Evolutionary conservation across 108 stramenopile species (phyloP).

Genomic region (Seminavis robusta): DNA sequence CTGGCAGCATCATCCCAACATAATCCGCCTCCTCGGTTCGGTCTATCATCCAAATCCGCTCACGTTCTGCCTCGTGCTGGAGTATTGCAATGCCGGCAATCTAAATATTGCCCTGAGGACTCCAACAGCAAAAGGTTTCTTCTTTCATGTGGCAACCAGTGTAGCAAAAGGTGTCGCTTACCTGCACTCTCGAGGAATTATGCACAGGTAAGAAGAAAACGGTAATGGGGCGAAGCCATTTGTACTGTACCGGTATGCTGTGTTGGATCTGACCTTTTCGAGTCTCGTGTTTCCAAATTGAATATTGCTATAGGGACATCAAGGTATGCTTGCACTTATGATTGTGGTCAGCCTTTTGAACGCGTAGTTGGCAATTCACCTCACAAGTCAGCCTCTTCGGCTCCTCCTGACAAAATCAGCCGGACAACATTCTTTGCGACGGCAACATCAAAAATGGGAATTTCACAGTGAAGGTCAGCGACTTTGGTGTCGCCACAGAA

Average conservation of each 20-base stretch:
- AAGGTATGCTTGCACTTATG: too few relatives aligned
- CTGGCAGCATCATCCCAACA: constrained; percentile 76
- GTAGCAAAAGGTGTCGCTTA: constrained; percentile 62
- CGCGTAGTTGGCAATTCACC: too few relatives aligned
- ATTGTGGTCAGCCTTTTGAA: too few relatives aligned
- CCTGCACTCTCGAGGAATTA: constrained; percentile 47
- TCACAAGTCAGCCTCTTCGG: too few relatives aligned
- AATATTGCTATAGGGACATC: too few relatives aligned
- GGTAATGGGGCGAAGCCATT: too few relatives aligned
- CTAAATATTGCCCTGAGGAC: constrained; percentile 35
- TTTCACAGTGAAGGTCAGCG: constrained; percentile 61
- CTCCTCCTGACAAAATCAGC: too few relatives aligned
- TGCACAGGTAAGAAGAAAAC: too few relatives aligned
- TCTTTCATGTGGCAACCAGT: constrained; percentile 43
- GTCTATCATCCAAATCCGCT: constrained; percentile 58
- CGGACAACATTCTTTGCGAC: constrained; percentile 49
- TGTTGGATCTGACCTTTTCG: too few relatives aligned
- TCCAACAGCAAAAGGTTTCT: constrained; percentile 56
- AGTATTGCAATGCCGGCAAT: constrained; percentile 71
- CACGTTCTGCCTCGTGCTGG: constrained; percentile 71
- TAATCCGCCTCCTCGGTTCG: constrained; percentile 64
- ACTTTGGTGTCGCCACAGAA: constrained; percentile 62
- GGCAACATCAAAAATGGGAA: constrained; percentile 45
- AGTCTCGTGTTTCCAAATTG: too few relatives aligned
- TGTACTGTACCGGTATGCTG: too few relatives aligned